These are phyloP conservation scores for Lichtheimia ramosa DNA, from an alignment of 371 early-diverging fungal genomes.

Conservation along the genomic window DNA sequence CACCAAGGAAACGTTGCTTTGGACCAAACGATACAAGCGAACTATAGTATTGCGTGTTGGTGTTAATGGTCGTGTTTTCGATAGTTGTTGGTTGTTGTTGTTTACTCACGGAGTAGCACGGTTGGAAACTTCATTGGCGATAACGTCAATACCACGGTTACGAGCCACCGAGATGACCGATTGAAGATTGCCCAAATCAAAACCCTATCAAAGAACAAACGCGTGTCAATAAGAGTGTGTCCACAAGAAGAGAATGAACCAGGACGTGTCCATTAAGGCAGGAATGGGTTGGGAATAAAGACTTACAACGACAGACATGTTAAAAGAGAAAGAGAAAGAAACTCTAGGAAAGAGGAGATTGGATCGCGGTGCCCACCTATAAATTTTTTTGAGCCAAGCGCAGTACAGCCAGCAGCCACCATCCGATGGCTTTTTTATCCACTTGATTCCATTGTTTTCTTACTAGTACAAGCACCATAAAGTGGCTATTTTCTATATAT, in stretches of 20 bases:
- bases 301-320: conserved; percentile 55
- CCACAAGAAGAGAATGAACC: too few relatives aligned
- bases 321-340: neutral
- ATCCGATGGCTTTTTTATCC: too few relatives aligned
- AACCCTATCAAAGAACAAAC: conserved; percentile 56
- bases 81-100: neutral
- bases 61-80: neutral
- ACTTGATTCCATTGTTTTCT: too few relatives aligned
- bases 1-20: conserved; percentile 95
- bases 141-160: conserved; percentile 97
- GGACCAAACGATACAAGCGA: conserved; percentile 92
- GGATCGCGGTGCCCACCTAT: too few relatives aligned
- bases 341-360: too few relatives aligned
- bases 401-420: too few relatives aligned
- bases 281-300: neutral
- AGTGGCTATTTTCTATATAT: too few relatives aligned
- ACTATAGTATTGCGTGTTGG: conserved; percentile 25
- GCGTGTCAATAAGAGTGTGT: too few relatives aligned
- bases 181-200: conserved; percentile 96
- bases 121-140: conserved; percentile 96
- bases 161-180: conserved; percentile 96
- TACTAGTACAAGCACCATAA: too few relatives aligned
- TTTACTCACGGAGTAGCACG: conserved; percentile 90
- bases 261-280: neutral
- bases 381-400: too few relatives aligned